Base-by-base conservation (phyloP, 345 rosid genomes). In the Carallia pectinifolia region DNA sequence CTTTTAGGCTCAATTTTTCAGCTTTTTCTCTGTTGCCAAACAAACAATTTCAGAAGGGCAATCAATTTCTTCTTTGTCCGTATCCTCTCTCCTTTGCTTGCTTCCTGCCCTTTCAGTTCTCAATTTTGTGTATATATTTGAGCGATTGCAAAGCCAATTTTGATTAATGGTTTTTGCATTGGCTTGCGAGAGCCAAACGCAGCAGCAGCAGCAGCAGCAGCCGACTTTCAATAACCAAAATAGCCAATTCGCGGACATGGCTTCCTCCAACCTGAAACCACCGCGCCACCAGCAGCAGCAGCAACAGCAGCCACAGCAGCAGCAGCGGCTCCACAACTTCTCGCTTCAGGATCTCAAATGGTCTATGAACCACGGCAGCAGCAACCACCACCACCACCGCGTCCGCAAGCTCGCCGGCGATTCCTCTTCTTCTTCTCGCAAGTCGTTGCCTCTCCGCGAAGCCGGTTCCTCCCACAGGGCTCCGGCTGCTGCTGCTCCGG, bases 301-400 rank as follows among this genome's bases (percentile, higher is more conserved):
- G 23, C 23, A 23, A 23, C 23, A 23, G 23, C 23, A 23, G 23
- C 23, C 23, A 0, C 23, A 23, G 16, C 79, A 59, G 8, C 65
- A 23, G 5, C 85, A 89, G 53, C 90, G 87, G 37, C 92, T 89
- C 38, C 96, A 89, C 18, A 89, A 89, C 79, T 89, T 89, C 64
- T 76, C 90, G 5, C 70, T 89, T 4, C 80, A 84, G 63, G 88
- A 80, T 74, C 87, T 89, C 4, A 82, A 79, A 66, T 89, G 92
- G 96, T 75, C 85, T 9, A 72, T 77, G 81, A 85, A 81, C 74
- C 83, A 80, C 52, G 2, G 85, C 6, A 76, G 23, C 59, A 53
- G 85, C 6, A 76, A 17, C 59, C 48, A 36, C 34, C 18, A 13
- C 52, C 50, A 73, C 39, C 84, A 80, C 61, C 82, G 88, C 19